Percentiles rank a stretch among this genome's conserved stretches.
phyloP scores from a whole-genome alignment of 208 protist genomes.

The Eutreptiella sp. region DNA sequence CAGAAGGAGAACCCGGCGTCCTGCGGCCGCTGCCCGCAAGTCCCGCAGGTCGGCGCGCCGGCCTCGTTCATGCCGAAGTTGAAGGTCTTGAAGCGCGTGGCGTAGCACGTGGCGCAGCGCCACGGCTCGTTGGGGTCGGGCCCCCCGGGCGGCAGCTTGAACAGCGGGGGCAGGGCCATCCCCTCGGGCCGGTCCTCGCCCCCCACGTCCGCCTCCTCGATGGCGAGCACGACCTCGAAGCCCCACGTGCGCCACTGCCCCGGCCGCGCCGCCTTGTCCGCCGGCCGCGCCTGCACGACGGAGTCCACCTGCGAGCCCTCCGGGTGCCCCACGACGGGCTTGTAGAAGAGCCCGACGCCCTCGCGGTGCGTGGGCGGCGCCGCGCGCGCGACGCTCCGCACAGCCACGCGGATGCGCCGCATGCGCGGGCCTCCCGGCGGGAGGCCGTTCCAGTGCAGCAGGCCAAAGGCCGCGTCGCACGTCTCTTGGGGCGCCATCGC shows the following conservation, averaged over 20 bases:
- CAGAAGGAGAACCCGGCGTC: conserved; percentile 13
- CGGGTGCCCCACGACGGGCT: conserved; percentile 4
- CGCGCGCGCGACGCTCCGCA: background rate
- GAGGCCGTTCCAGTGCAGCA: conserved; percentile 15
- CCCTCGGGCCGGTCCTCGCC: background rate
- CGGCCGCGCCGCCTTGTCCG: background rate
- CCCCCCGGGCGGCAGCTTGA: background rate
- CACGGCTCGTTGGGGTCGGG: background rate
- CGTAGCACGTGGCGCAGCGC: conserved; percentile 20
- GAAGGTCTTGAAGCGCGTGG: conserved; percentile 12
- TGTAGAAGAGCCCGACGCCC: too few species aligned
- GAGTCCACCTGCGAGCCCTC: too few species aligned
- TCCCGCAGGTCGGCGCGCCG: background rate
- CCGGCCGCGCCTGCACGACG: conserved; percentile 1
- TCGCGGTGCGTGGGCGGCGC: conserved; percentile 1
- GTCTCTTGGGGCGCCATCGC: too few species aligned
- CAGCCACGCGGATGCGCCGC: background rate
- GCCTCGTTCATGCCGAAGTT: conserved; percentile 13
- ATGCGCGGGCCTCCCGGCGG: conserved; percentile 1
- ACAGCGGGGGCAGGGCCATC: background rate
- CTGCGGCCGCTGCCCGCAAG: background rate
- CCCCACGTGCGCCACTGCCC: conserved; percentile 8
- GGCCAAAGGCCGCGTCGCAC: too few species aligned
- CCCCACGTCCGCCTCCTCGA: conserved; percentile 15
- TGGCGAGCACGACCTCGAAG: conserved; percentile 12